phyloP scores from a whole-genome alignment of 768 basidiomycete species.

The Mycena vulgaris region DNA sequence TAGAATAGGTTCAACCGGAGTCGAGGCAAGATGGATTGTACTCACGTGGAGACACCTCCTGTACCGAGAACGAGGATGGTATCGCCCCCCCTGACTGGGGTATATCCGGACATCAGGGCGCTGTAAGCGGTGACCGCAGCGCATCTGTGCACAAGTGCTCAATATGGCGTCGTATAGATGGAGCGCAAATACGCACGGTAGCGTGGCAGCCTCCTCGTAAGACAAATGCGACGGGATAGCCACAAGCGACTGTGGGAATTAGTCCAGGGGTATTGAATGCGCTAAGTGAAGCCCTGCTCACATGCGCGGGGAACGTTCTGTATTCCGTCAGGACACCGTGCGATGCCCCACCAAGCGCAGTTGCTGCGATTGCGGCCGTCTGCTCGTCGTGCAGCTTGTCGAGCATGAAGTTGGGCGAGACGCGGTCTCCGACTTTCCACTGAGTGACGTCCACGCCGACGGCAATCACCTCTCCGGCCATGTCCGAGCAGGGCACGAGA shows the following conservation, averaged over 20 bases:
- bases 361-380: constrained; percentile 43
- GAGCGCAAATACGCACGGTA: not conserved
- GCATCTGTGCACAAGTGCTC: not conserved
- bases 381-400: constrained; percentile 66
- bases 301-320: constrained; percentile 63
- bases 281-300: constrained; percentile 24
- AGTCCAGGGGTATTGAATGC: constrained; percentile 51
- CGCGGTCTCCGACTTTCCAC: constrained; percentile 70
- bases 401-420: constrained; percentile 66
- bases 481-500: constrained; percentile 53
- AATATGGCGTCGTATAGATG: not conserved
- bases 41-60: not conserved
- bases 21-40: constrained; percentile 68
- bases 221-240: not conserved
- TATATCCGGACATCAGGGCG: not conserved
- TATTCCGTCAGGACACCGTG: constrained; percentile 72
- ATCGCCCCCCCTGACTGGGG: not conserved
- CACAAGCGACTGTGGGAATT: not conserved
- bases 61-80: not conserved
- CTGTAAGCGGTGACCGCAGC: not conserved
- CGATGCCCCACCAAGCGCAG: constrained; percentile 60
- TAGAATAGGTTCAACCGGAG: not conserved
- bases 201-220: not conserved
- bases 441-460: constrained; percentile 60
- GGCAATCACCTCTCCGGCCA: constrained; percentile 72